Conservation (phyloP, 1,284 basidiomycete species). For the Cutaneotrichosporon mucoides region DNA sequence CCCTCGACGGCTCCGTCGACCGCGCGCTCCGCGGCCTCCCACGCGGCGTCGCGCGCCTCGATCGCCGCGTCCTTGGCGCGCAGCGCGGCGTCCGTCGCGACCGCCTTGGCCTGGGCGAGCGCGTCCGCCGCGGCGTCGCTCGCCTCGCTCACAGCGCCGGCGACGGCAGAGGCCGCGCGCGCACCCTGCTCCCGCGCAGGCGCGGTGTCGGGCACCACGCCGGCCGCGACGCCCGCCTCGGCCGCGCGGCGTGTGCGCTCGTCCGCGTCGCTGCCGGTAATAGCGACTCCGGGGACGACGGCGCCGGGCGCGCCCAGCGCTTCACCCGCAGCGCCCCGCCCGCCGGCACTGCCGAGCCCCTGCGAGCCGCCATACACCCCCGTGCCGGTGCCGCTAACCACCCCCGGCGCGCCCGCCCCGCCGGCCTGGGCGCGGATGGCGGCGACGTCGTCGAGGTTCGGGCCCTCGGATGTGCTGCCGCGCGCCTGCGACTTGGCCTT, state of each 20-base stretch:
- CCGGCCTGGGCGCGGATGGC: not conserved
- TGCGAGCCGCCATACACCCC: too few species aligned
- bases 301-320: too few species aligned
- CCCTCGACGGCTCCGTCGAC: not conserved
- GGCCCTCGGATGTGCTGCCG: not conserved
- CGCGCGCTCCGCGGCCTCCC: not conserved
- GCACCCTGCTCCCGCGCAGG: too few species aligned
- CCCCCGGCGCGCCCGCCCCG: not conserved
- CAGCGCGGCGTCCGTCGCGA: not conserved
- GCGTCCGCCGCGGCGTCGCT: not conserved
- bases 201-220: too few species aligned
- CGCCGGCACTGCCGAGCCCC: too few species aligned
- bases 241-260: too few species aligned
- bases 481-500: not conserved
- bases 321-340: too few species aligned
- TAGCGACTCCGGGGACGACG: too few species aligned
- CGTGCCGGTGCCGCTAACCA: too few species aligned
- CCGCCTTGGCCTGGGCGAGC: not conserved
- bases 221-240: too few species aligned
- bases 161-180: too few species aligned
- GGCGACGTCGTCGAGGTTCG: not conserved
- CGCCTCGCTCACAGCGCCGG: not conserved
- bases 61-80: not conserved
- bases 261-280: too few species aligned
- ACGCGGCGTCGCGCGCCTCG: not conserved